Evolutionary conservation across 1,139 yeast species (phyloP).

Genomic region (Suhomyces chickasaworum): DNA sequence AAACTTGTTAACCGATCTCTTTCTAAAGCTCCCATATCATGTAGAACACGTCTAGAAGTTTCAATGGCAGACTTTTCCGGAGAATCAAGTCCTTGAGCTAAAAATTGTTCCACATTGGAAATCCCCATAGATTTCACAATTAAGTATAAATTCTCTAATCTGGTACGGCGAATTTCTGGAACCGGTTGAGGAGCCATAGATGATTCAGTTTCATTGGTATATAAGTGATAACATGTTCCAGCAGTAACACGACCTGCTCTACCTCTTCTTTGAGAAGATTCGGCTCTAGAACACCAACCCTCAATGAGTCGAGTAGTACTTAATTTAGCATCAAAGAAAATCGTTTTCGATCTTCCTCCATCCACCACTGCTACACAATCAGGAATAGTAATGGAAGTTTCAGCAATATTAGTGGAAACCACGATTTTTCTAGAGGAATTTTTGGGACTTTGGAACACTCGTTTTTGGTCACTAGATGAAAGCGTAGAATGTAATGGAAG

Average conservation of each 20-base stretch:
- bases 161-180: conserved; percentile 85
- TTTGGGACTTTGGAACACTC: conserved; percentile 62
- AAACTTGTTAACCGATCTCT: conserved; percentile 65
- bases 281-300: conserved; percentile 88
- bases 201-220: conserved; percentile 60
- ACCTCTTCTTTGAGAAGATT: conserved; percentile 91
- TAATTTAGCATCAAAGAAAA: conserved; percentile 65
- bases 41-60: conserved; percentile 62
- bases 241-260: conserved; percentile 95
- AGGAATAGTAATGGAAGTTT: conserved; percentile 87
- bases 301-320: conserved; percentile 76
- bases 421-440: conserved; percentile 68
- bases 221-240: conserved; percentile 82
- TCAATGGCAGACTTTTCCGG: conserved; percentile 63
- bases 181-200: conserved; percentile 71
- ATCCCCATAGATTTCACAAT: conserved; percentile 90
- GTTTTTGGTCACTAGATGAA: conserved; percentile 77
- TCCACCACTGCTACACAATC: conserved; percentile 94
- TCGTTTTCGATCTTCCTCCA: conserved; percentile 79
- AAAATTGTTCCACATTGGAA: conserved; percentile 64
- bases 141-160: conserved; percentile 78
- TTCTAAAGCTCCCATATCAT: conserved; percentile 71
- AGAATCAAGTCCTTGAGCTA: conserved; percentile 78
- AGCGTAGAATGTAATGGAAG: conserved; percentile 89
- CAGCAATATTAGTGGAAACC: conserved; percentile 88